Conservation (phyloP, 176 grass and related monocot species). For the Juncus effusus region DNA sequence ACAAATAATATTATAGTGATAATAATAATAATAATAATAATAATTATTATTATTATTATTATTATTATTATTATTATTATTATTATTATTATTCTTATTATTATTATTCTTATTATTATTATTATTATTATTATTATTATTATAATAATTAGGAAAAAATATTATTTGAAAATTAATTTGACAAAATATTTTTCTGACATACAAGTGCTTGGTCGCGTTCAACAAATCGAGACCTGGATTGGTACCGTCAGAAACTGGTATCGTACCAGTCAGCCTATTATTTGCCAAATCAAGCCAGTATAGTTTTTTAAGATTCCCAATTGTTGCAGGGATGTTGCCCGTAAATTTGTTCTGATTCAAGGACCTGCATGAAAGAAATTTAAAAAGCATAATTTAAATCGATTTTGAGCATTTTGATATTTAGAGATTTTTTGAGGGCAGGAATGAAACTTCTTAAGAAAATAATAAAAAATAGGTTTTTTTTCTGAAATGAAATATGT, state of each 20-base stretch:
- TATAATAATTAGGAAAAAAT: background rate
- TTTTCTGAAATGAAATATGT: no score
- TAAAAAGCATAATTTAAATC: background rate
- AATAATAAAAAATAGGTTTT: background rate
- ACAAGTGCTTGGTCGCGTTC: constrained; percentile 71
- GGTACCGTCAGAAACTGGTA: constrained; percentile 53
- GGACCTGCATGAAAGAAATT: constrained; percentile 46
- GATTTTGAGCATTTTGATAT: constrained; percentile 11
- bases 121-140: no score
- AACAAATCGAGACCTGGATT: constrained; percentile 74
- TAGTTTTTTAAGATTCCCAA: constrained; percentile 55
- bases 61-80: no score
- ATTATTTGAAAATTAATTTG: background rate
- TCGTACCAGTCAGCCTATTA: constrained; percentile 61
- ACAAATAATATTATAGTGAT: background rate
- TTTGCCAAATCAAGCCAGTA: constrained; percentile 88
- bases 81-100: no score
- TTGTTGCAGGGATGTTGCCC: constrained; percentile 51
- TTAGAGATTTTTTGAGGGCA: constrained; percentile 7
- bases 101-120: no score
- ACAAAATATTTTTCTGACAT: constrained; percentile 24
- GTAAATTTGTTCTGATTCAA: constrained; percentile 67
- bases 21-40: constrained; percentile 6
- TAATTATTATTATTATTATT: no score
- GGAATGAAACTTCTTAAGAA: background rate